phyloP scores from a whole-genome alignment of 176 grass and related monocot genomes.

The Musa itinerans region DNA sequence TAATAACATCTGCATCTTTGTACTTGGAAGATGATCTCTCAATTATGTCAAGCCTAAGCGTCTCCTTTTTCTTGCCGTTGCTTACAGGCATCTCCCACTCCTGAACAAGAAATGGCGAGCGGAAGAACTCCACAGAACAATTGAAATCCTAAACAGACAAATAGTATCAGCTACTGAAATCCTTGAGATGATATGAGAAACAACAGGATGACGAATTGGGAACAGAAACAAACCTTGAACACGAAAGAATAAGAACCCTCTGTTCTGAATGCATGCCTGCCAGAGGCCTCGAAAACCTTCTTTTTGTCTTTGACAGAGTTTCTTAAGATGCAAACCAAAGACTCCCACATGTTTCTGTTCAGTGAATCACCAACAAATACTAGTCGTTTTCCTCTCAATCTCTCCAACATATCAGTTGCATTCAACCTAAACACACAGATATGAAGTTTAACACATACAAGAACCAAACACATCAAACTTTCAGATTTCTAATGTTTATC shows the following conservation, averaged over 20 bases:
- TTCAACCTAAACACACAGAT: constrained; percentile 40
- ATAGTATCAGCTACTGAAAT: neutral
- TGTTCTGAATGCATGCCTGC: constrained; percentile 70
- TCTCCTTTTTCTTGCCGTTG: constrained; percentile 58
- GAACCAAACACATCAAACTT: neutral
- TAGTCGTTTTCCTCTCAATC: constrained; percentile 61
- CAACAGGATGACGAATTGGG: neutral
- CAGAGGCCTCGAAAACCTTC: constrained; percentile 87
- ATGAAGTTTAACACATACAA: neutral
- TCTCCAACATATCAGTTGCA: constrained; percentile 74
- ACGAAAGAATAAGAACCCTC: constrained; percentile 83
- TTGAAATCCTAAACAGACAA: constrained; percentile 61
- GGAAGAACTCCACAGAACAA: constrained; percentile 85
- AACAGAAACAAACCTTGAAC: constrained; percentile 44
- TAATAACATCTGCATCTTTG: constrained; percentile 74
- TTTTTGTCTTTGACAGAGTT: constrained; percentile 72
- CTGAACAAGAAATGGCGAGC: constrained; percentile 85
- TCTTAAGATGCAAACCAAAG: constrained; percentile 76
- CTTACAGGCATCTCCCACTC: constrained; percentile 63
- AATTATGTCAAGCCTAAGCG: constrained; percentile 78
- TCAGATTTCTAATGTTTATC: constrained; percentile 5
- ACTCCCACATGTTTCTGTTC: constrained; percentile 98
- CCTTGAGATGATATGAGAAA: neutral
- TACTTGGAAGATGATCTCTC: constrained; percentile 82
- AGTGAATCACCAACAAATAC: constrained; percentile 87